Evolutionary conservation across 2,329 filamentous ascomycete species (phyloP), one percentile per base, ranked within the genome.

Genomic region (Fusarium sp.): DNA sequence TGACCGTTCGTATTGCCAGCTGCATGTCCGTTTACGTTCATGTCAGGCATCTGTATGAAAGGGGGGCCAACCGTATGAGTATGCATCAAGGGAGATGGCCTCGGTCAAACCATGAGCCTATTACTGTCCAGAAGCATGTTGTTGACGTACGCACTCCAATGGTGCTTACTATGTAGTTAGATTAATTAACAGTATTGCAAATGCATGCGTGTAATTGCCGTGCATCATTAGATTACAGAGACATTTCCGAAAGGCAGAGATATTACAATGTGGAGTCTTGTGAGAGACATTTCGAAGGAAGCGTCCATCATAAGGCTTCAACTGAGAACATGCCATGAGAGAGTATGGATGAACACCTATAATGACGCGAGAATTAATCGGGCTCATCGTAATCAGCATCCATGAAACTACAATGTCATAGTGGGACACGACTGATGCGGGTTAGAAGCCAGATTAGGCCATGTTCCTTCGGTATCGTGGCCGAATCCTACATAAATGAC

Each of bases 401-500:
- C 41, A 70, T 57, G 57, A 38, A 9, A 51, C 42, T 58, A 22
- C 56, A 54, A 66, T 58, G 39, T 41, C 28, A 66, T 70, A 49
- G 52, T 52, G 52, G 52, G 38, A 49, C 41, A 20, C 39, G 31
- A 39, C 41, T 65, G 58, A 39, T 69, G 51, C 58, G 44, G 58
- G 38, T 66, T 58, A 56, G 12, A 66, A 24, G 24, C 66, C 47
- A 49, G 64, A 70, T 70, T 60, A 54, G 36, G 26, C 36, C 41
- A 47, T 65, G 60, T 44, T 45, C 28, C 36, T 69, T 70, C 67
- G 67, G 68, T 58, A 72, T 68, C 41, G 49, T 28, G 63, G 39
- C 71, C 71, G 67, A 62, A 74, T 74, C 71, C 64, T 52, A 71
- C 54, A 31, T 61, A 61, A 70, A 55, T 70, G 45, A 68, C 59